These are phyloP conservation scores for Lactifluus volemus DNA, from an alignment of 768 basidiomycete genomes.

Conservation along the genomic window DNA sequence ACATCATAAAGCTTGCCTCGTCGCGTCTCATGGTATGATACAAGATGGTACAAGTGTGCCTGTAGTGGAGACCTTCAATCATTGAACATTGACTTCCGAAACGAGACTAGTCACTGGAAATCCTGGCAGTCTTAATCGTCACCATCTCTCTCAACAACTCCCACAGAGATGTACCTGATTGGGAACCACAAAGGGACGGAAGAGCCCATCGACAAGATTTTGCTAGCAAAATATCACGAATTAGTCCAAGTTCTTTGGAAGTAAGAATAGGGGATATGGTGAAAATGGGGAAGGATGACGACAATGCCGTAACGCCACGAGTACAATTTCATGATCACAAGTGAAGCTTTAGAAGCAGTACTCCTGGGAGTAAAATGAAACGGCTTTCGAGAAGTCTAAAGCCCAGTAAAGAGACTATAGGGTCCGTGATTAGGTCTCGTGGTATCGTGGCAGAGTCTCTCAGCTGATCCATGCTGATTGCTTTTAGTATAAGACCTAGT, in stretches of 20 bases:
- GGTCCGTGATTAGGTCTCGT: background rate
- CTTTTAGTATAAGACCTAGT: background rate
- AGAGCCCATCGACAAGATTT: background rate
- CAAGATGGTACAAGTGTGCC: background rate
- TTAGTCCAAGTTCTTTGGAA: background rate
- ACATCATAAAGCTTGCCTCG: background rate
- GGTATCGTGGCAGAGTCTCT: background rate
- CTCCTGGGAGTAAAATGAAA: background rate
- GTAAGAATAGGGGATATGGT: background rate
- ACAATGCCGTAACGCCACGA: background rate
- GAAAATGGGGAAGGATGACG: background rate
- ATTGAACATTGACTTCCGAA: background rate
- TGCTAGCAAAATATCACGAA: background rate
- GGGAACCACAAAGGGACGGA: background rate
- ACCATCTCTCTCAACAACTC: background rate
- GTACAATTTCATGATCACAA: background rate
- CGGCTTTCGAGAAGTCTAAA: background rate
- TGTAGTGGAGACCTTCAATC: background rate
- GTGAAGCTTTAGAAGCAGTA: background rate
- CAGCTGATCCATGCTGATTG: conserved; percentile 1
- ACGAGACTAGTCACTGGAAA: background rate
- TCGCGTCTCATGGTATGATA: background rate
- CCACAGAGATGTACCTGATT: background rate
- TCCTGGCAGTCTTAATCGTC: background rate
- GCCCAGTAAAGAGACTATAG: background rate